phyloP scores from a whole-genome alignment of 2,329 filamentous ascomycete genomes.

The Neonectria hederae region DNA sequence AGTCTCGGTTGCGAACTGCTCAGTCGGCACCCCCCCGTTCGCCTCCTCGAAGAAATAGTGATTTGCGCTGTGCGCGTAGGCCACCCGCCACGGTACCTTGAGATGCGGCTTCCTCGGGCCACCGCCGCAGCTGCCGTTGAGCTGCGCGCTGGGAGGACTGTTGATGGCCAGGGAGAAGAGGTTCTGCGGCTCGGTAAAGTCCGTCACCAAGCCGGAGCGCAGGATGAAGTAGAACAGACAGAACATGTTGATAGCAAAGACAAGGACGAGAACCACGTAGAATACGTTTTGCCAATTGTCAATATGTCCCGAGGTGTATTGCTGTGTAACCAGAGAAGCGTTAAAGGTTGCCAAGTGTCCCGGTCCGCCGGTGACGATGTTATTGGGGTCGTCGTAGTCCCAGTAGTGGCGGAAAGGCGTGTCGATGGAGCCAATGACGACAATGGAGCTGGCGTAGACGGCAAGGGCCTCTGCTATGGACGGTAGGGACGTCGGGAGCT shows the following conservation, averaged over 20 bases:
- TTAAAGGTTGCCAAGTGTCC: conserved; percentile 67
- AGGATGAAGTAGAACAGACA: conserved; percentile 70
- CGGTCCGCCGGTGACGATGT: conserved; percentile 51
- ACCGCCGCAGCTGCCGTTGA: conserved; percentile 52
- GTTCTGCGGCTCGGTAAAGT: conserved; percentile 82
- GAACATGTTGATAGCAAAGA: conserved; percentile 73
- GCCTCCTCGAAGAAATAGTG: conserved; percentile 57
- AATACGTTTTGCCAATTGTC: conserved; percentile 71
- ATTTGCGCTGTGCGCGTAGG: conserved; percentile 49
- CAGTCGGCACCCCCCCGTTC: conserved; percentile 38
- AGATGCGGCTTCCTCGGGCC: conserved; percentile 50
- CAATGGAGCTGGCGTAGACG: conserved; percentile 72
- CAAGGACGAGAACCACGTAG: conserved; percentile 70
- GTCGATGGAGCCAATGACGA: conserved; percentile 68
- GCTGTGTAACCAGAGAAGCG: conserved; percentile 69
- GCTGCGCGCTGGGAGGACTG: conserved; percentile 50
- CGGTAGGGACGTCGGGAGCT: conserved; percentile 63
- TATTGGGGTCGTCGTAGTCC: conserved; percentile 49
- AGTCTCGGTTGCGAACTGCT: conserved; percentile 47
- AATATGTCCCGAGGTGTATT: conserved; percentile 75
- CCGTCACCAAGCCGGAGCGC: conserved; percentile 71
- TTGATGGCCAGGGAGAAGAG: conserved; percentile 78
- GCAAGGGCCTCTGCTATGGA: conserved; percentile 79
- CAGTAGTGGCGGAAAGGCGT: conserved; percentile 70
- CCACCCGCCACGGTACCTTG: conserved; percentile 54